phyloP scores from a whole-genome alignment of 2,329 filamentous ascomycete species.

The Xylaria sp. region DNA sequence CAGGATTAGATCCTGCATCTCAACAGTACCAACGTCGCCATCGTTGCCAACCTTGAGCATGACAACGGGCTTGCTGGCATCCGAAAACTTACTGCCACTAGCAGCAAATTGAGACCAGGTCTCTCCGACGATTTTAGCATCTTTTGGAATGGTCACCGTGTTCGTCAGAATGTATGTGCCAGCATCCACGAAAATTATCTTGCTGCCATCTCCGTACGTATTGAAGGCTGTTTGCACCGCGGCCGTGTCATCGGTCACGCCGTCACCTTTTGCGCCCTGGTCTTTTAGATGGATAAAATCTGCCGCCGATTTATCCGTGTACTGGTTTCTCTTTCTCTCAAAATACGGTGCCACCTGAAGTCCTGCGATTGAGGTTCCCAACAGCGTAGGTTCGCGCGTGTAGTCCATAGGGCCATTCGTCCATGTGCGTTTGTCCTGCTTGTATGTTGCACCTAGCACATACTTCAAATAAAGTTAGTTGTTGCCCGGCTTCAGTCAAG shows the following conservation, averaged over 20 bases:
- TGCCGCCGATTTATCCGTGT: slow-evolving; percentile 67
- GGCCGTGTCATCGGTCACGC: slow-evolving; percentile 77
- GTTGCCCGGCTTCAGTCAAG: background rate
- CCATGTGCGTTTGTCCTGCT: slow-evolving; percentile 14
- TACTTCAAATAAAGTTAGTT: slow-evolving; percentile 15
- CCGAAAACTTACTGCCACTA: slow-evolving; percentile 60
- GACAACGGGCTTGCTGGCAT: slow-evolving; percentile 63
- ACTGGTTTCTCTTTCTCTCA: slow-evolving; percentile 81
- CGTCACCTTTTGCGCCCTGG: slow-evolving; percentile 77
- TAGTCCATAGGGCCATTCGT: slow-evolving; percentile 14
- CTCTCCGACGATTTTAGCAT: slow-evolving; percentile 70
- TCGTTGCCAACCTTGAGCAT: slow-evolving; percentile 67
- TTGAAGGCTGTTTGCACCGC: slow-evolving; percentile 75
- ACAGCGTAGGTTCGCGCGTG: slow-evolving; percentile 20
- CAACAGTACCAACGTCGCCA: slow-evolving; percentile 68
- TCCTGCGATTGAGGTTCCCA: slow-evolving; percentile 17
- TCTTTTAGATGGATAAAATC: slow-evolving; percentile 76
- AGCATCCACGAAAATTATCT: slow-evolving; percentile 70
- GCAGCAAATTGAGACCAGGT: slow-evolving; percentile 65
- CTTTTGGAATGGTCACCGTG: slow-evolving; percentile 62
- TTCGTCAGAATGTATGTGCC: slow-evolving; percentile 70
- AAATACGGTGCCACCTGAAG: slow-evolving; percentile 63
- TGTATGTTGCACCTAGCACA: slow-evolving; percentile 18
- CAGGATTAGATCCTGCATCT: slow-evolving; percentile 73
- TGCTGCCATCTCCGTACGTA: slow-evolving; percentile 50